Conservation (phyloP, 805 yeast genomes). For the Lipomyces japonicus region DNA sequence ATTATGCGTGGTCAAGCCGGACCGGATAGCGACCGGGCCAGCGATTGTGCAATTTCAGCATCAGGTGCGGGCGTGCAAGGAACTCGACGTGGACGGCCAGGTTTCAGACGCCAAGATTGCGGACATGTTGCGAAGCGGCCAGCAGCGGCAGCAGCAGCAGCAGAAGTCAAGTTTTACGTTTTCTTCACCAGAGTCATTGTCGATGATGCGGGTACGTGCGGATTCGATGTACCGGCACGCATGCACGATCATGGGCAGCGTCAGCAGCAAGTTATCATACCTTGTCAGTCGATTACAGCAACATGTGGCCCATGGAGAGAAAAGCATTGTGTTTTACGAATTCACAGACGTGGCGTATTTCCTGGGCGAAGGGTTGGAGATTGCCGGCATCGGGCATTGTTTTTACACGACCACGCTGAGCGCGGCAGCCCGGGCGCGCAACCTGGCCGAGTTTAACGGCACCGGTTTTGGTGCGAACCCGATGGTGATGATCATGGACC, state of each 20-base stretch:
- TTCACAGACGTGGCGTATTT: constrained; percentile 70
- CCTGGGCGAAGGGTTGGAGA: constrained; percentile 59
- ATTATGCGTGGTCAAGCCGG: constrained; percentile 36
- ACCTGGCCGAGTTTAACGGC: constrained; percentile 49
- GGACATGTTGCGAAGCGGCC: neutral
- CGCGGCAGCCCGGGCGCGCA: constrained; percentile 49
- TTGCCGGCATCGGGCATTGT: constrained; percentile 57
- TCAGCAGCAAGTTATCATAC: constrained; percentile 62
- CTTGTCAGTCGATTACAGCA: constrained; percentile 52
- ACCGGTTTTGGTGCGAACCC: constrained; percentile 43
- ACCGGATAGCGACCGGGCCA: constrained; percentile 13
- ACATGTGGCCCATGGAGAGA: constrained; percentile 45
- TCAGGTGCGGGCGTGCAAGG: too few species aligned
- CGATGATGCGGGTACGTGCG: constrained; percentile 1
- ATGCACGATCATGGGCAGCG: constrained; percentile 49
- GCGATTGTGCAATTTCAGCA: too few species aligned
- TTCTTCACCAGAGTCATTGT: neutral
- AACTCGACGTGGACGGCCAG: neutral
- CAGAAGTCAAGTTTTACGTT: constrained; percentile 1
- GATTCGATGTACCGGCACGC: constrained; percentile 15
- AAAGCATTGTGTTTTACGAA: constrained; percentile 61
- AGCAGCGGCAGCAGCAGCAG: neutral
- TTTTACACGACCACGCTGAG: constrained; percentile 62
- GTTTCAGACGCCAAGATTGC: too few species aligned
- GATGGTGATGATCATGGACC: constrained; percentile 56